Base-by-base conservation (phyloP, 2,329 filamentous ascomycete species). In the Cytospora piceicola region DNA sequence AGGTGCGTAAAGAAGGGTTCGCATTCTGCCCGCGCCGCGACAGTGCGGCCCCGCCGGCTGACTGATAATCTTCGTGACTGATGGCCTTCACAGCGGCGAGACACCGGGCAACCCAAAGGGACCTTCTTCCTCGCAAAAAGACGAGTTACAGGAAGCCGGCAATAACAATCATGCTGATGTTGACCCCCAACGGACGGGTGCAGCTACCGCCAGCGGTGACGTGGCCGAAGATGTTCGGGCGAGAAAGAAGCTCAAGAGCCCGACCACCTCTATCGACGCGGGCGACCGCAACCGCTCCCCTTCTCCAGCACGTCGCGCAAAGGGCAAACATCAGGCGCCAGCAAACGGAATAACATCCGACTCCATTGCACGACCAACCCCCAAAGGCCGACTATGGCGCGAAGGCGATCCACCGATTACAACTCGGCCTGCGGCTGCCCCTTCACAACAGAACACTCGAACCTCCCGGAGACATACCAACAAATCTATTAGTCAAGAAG, bases 181-280 rank as follows among this genome's bases (percentile, higher is more conserved):
- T 34, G 36, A 53, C 6, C 52, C 8, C 3, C 60, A 32, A 36
- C 9, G 8, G 11, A 29, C 53, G 2, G 8, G 9, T 29, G 53
- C 22, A 0, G 20, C 3, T 7, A 7, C n/a, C 7, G 2, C 29
- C 39, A 5, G 15, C 20, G 29, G 2, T 17, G 53, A 51, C 20
- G 39, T 15, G 1, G 42, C 34, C 11, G 61, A 63, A 15, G 53
- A 63, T 57, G 29, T 11, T 2, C 66, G 55, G 0, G 51, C 59
- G 1, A 29, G 54, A 20, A 68, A 68, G 53, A 52, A 55, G 24
- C 27, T 66, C 2, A 68, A 65, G 29, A 63, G 59, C 0, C 66
- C 66, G 0, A 54, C 59, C 0, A 58, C 24, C 24, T 66, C 63
- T 0, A 27, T 63, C 22, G 57, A 49, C 7, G 56, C 56, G 1